These are phyloP conservation scores for Pinguiococcus pyrenoidosus DNA, from an alignment of 108 stramenopile species.

Conservation along the genomic window DNA sequence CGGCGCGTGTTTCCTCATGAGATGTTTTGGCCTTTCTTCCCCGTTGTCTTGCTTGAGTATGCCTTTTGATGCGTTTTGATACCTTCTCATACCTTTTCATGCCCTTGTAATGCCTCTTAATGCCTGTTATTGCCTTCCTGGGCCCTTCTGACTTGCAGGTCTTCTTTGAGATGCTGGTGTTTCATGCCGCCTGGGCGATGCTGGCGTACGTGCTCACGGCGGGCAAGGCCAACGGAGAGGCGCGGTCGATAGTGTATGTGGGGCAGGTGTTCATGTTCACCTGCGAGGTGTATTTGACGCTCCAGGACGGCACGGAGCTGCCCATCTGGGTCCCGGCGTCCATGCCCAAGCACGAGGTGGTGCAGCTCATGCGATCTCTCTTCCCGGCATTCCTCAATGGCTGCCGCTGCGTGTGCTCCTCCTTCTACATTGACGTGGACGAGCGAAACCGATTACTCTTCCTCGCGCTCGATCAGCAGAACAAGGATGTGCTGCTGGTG, in stretches of 20 bases:
- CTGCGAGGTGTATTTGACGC: constrained; percentile 74
- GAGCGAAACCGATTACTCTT: constrained; percentile 67
- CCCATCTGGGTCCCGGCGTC: constrained; percentile 75
- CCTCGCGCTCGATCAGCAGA: constrained; percentile 73
- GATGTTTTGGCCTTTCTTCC: too few relatives aligned
- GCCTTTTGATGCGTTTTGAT: too few relatives aligned
- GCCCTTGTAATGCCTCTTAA: too few relatives aligned
- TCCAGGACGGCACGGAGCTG: constrained; percentile 47
- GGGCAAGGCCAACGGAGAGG: constrained; percentile 60
- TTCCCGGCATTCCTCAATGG: constrained; percentile 97
- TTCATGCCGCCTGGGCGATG: constrained; percentile 84
- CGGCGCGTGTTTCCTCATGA: too few relatives aligned
- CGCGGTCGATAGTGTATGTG: constrained; percentile 78
- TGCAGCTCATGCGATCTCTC: constrained; percentile 74
- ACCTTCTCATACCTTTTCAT: too few relatives aligned
- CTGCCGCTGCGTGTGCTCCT: constrained; percentile 77
- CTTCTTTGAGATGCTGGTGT: constrained; percentile 69
- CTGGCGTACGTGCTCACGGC: constrained; percentile 83
- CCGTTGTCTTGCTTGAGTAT: too few relatives aligned
- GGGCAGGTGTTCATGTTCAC: constrained; percentile 83
- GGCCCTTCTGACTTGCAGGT: too few relatives aligned
- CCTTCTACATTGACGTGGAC: constrained; percentile 81
- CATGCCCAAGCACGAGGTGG: constrained; percentile 68
- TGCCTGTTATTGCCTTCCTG: too few relatives aligned
- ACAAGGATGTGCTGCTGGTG: constrained; percentile 81